Evolutionary conservation across 2,329 filamentous ascomycete species (phyloP), one percentile per base, ranked within the genome.

Genomic region (Diaporthe destruens): DNA sequence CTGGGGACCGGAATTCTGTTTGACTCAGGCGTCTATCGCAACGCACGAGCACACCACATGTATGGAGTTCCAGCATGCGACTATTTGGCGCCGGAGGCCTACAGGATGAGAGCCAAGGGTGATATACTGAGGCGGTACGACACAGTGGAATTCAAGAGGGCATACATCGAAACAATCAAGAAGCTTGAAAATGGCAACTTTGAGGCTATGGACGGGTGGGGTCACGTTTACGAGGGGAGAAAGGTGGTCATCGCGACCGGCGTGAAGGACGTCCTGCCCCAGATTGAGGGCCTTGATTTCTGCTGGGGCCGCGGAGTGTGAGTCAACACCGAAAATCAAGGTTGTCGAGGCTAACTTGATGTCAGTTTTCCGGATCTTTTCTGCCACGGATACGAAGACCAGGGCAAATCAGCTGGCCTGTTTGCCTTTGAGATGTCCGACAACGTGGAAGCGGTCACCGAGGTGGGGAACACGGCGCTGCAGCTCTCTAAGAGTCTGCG

Each of bases 311-410:
- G 78, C 56, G 83, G 84, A 39, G 87, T 88, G 85, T 88, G 75
- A 81, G 83, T 63, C 18, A 49, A 32, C 23, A 47, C 47, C 2
- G 39, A 4, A 23, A 49, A 18, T 11, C 32, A 11, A 32, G 34
- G 6, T 29, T n/a, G 14, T 42, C 47, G 14, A 70, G 32, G n/a
- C 55, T 54, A 47, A 65, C 32, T 29, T 29, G 44, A 42, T 36
- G 18, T 6, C 34, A 69, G 63, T 8, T 72, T 72, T 18, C 65
- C 67, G 6, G 91, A 88, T 75, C 83, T 91, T 1, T 89, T 87
- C 76, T 91, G 88, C 78, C 84, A 90, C 74, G 89, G 89, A 6
- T 91, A 84, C 77, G 89, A 91, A 74, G 87, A 90, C 66, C 82
- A 85, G 18, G 87, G 86, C 2, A 76, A 80, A 0, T 85, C 85